Evolutionary conservation across 192 early-diverging fungal genomes (phyloP).

Genomic region (Piromyces sp.): DNA sequence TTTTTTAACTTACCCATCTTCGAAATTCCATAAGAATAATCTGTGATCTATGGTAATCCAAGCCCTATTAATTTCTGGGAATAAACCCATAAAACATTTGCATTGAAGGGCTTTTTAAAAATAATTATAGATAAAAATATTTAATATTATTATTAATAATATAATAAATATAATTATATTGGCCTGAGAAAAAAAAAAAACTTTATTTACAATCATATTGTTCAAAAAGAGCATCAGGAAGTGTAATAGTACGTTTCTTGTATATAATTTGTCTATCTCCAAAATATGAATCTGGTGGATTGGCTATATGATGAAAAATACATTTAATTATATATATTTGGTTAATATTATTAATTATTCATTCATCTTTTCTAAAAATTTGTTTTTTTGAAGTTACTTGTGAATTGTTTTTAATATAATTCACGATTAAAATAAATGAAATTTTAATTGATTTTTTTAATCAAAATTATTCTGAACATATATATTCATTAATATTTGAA

Average conservation of each 20-base stretch:
- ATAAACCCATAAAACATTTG: slow-evolving; percentile 74
- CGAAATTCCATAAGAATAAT: slow-evolving; percentile 84
- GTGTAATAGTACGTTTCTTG: slow-evolving; percentile 40
- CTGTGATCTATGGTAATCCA: slow-evolving; percentile 84
- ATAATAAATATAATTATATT: too few species aligned
- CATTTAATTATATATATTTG: too few species aligned
- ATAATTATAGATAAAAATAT: background rate
- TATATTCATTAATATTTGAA: too few species aligned
- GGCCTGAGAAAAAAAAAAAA: too few species aligned
- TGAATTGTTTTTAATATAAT: too few species aligned
- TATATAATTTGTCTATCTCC: slow-evolving; percentile 26
- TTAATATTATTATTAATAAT: too few species aligned
- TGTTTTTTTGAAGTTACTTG: too few species aligned
- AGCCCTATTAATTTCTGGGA: slow-evolving; percentile 72
- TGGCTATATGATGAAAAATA: background rate
- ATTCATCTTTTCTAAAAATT: too few species aligned
- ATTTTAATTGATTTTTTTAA: too few species aligned
- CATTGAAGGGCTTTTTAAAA: slow-evolving; percentile 33
- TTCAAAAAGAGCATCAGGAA: slow-evolving; percentile 59
- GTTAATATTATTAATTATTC: too few species aligned
- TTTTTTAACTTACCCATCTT: slow-evolving; percentile 45
- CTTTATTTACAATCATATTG: slow-evolving; percentile 44
- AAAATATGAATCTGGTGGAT: background rate
- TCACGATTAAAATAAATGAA: too few species aligned
- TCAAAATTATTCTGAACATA: too few species aligned